A percentile compares a stretch with the other conserved stretches of the same genome.
Conservation (phyloP, 2,329 filamentous ascomycete species). For the Raffaelea ambrosiae region DNA sequence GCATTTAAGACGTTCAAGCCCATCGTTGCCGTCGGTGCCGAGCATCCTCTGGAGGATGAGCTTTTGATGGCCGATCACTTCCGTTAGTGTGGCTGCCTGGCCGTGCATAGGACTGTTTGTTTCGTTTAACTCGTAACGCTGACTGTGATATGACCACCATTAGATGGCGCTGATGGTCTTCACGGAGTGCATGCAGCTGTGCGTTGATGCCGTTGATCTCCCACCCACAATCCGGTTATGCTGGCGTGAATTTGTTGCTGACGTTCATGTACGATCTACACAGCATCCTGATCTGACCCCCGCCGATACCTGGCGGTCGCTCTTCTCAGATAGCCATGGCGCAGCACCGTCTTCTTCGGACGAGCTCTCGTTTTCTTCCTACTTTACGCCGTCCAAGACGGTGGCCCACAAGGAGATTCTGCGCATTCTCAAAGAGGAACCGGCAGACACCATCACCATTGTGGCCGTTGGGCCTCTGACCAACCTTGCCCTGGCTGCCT, state of each 20-base stretch:
- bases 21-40: slow-evolving; percentile 76
- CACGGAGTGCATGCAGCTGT: slow-evolving; percentile 62
- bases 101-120: not conserved
- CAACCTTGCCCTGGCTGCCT: slow-evolving; percentile 84
- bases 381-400: slow-evolving; percentile 68
- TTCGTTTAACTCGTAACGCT: too few relatives aligned
- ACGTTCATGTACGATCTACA: too few relatives aligned
- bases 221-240: too few relatives aligned
- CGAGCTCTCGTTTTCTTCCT: slow-evolving; percentile 37
- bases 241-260: too few relatives aligned
- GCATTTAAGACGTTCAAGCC: slow-evolving; percentile 66
- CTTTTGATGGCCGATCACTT: slow-evolving; percentile 78
- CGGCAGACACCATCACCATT: slow-evolving; percentile 78
- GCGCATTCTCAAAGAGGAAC: slow-evolving; percentile 73
- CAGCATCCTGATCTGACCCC: slow-evolving; percentile 65
- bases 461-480: slow-evolving; percentile 85
- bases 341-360: slow-evolving; percentile 21
- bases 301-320: slow-evolving; percentile 61
- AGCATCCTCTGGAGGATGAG: slow-evolving; percentile 77
- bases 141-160: too few relatives aligned
- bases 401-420: slow-evolving; percentile 82
- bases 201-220: slow-evolving; percentile 16
- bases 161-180: slow-evolving; percentile 68
- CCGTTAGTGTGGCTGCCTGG: slow-evolving; percentile 48
- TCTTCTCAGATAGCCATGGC: slow-evolving; percentile 44